These are phyloP conservation scores for Rhodotorula mucilaginosa DNA, from an alignment of 1,284 basidiomycete genomes.

Conservation along the genomic window DNA sequence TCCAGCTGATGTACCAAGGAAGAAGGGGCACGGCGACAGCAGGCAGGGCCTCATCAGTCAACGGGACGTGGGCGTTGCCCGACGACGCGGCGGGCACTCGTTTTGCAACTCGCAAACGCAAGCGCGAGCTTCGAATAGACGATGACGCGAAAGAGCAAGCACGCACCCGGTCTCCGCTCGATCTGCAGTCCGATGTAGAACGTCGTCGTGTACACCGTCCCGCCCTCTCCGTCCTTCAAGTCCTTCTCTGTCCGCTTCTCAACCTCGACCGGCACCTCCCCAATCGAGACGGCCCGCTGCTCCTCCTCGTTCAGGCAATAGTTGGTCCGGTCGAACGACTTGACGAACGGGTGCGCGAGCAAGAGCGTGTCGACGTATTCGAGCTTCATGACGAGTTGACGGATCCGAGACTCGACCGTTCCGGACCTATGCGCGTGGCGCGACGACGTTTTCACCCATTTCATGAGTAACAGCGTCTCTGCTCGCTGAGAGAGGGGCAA, in stretches of 20 bases:
- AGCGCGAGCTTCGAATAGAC: too few species aligned
- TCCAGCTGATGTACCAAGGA: background rate
- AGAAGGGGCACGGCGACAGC: background rate
- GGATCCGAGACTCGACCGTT: conserved; percentile 94
- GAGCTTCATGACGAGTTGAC: conserved; percentile 94
- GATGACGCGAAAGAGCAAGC: too few species aligned
- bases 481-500: too few species aligned
- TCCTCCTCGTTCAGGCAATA: conserved; percentile 75
- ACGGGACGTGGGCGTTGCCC: background rate
- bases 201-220: conserved; percentile 82
- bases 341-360: conserved; percentile 91
- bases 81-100: background rate
- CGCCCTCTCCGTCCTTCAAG: conserved; percentile 62
- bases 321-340: conserved; percentile 84
- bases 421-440: too few species aligned
- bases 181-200: conserved; percentile 96
- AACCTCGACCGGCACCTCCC: conserved; percentile 72
- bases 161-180: conserved; percentile 82
- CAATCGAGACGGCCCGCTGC: conserved; percentile 82
- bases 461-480: too few species aligned
- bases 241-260: conserved; percentile 75
- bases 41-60: background rate
- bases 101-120: too few species aligned
- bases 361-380: conserved; percentile 90
- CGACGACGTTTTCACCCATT: too few species aligned